Base-by-base conservation (phyloP, 129 eudicot species). In the Scalesia atractyloides region DNA sequence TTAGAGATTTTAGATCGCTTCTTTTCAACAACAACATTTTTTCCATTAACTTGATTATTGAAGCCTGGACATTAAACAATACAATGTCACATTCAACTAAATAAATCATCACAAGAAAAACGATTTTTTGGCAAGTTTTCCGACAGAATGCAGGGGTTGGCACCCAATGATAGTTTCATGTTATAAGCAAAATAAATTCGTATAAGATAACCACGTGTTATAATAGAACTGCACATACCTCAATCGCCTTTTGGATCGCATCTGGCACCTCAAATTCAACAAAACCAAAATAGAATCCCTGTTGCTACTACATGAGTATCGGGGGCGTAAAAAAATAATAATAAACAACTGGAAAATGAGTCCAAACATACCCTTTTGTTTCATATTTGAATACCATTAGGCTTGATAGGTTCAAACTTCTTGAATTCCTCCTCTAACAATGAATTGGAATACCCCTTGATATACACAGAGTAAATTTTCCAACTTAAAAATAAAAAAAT, bases 231-330 rank as follows among this genome's bases (percentile, higher is more conserved):
- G 16, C 12, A 17, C 71, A 68, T 83, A 95, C 99, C 97, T 90
- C 94, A 0, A 95, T 84, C 53, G 97, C 97, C 68, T 86, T 61
- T 82, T 80, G 88, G 16, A 80, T 90, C 54, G 99, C 85, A 26
- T 44, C 87, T 59, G 89, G 84, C 48, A 62, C 80, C 92, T 95
- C 99, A 63, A 86, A 95, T 95, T 90, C 97, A 54, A 95, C 96
- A 80, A 95, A 95, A 34, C 99, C 99, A 76, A 95, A 95, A 73
- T 88, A 84, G 58, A 95, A 86, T 7, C 90, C 95, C 76, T 90
- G 91, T 83, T 81, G 88, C 88, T 79, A 83, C 81, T 72, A 68
- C 65, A 73, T 70, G 30, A 79, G 74, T 68, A 59, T 66, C n/a
- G 2, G 20, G 44, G 41, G 14, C 26, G 50, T 76, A 63, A 66